Percentiles rank a stretch among this genome's conserved stretches.
phyloP scores from a whole-genome alignment of 306 rosid genomes.

The Pachyrhizus erosus region DNA sequence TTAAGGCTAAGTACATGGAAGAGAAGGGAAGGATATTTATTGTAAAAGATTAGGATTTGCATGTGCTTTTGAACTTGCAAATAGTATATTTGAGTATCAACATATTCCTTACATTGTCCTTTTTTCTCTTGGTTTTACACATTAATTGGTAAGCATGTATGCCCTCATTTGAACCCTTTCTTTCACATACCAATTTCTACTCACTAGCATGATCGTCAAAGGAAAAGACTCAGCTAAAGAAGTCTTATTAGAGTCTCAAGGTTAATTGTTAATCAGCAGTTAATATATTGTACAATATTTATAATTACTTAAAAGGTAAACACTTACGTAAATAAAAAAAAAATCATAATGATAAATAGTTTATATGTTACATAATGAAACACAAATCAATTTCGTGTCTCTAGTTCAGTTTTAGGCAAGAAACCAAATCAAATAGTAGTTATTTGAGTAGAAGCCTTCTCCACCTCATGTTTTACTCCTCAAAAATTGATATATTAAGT shows the following conservation, averaged over 20 bases:
- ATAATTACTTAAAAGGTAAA: neutral
- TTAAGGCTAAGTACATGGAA: slow-evolving; percentile 14
- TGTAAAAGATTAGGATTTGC: slow-evolving; percentile 10
- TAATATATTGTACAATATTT: neutral
- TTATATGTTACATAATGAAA: neutral
- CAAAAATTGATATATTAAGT: neutral
- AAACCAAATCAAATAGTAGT: slow-evolving; percentile 4
- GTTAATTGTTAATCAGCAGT: neutral
- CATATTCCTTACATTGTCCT: slow-evolving; percentile 13
- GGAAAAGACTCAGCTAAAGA: too few relatives aligned
- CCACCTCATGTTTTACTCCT: slow-evolving; percentile 15
- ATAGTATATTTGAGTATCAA: neutral
- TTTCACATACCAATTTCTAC: neutral
- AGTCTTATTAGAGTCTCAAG: neutral
- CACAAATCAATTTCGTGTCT: neutral
- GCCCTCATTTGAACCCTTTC: neutral
- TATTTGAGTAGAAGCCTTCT: neutral
- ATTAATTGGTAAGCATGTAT: neutral
- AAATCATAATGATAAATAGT: neutral
- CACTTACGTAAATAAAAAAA: neutral
- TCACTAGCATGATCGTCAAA: neutral
- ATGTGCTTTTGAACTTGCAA: slow-evolving; percentile 16
- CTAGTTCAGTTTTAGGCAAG: neutral
- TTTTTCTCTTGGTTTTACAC: neutral
- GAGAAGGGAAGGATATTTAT: neutral